Base-by-base conservation (phyloP, 1,139 yeast species). In the Kurtzmaniella quercitrusa region DNA sequence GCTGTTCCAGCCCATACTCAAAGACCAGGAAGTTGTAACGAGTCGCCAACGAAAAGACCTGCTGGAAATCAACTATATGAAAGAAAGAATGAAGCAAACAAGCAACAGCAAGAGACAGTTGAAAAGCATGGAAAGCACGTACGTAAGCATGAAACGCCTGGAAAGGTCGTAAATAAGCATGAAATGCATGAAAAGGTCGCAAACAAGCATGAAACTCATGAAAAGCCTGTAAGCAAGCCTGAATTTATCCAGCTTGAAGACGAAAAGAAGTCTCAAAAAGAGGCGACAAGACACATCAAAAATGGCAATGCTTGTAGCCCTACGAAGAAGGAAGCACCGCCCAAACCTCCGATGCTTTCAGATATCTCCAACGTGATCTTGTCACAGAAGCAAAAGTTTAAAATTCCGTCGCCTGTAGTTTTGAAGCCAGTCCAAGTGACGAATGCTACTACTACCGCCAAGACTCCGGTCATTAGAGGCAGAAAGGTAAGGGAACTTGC, bases 401-500 rank as follows among this genome's bases (percentile, higher is more conserved):
- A 38, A 43, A 16, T 9, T 10, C 25, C 41, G 31, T 21, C 37
- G 37, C 12, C 34, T 9, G 11, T 14, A 3, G 19, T 21, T 15
- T 17, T 38, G 25, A 38, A 41, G 33, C 25, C 25, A 12, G 25
- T 34, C 9, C 8, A 17, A 12, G 34, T 14, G n/a, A n/a, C n/a
- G n/a, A n/a, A n/a, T 9, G 11, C 18, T 5, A 39, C 41, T 18
- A 38, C 34, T 16, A 38, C 43, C 14, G 41, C 62, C 10, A 72
- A 67, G 45, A 69, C 70, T 41, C 78, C 81, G 1, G 80, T 75
- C 5, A 71, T 78, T 11, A 57, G 79, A 34, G 81, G 79, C 6
- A 62, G 77, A 38, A 79, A 75, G 58, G 85, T 79, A 2, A 72
- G 79, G 17, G 77, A 75, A 54, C 65, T 79, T 47, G 81, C 84